phyloP scores from a whole-genome alignment of 495 filamentous ascomycete genomes.

The Penicillium robsamsonii region DNA sequence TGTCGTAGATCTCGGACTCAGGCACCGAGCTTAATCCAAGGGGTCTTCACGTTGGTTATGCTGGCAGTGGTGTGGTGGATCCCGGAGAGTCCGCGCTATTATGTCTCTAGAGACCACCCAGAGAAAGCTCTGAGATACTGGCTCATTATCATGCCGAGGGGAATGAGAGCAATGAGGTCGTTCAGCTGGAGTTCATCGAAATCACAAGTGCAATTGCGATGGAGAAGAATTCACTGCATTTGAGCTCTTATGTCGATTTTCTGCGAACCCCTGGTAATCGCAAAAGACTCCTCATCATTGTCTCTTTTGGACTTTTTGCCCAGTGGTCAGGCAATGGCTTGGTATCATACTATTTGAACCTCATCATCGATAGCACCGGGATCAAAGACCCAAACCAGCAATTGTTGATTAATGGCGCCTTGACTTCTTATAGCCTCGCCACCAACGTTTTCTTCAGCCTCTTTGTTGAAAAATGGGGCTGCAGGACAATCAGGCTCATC shows the following conservation, averaged over 20 bases:
- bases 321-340: constrained; percentile 71
- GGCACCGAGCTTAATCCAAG: constrained; percentile 18
- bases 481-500: constrained; percentile 47
- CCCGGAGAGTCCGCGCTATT: constrained; percentile 17
- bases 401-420: constrained; percentile 36
- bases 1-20: constrained; percentile 24
- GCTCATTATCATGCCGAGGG: constrained; percentile 37
- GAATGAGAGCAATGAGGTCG: constrained; percentile 24
- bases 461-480: constrained; percentile 60
- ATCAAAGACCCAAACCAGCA: constrained; percentile 48
- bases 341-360: constrained; percentile 50
- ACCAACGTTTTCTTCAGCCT: constrained; percentile 52
- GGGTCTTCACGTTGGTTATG: constrained; percentile 15
- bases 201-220: constrained; percentile 33
- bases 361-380: constrained; percentile 57
- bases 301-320: constrained; percentile 55
- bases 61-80: constrained; percentile 18
- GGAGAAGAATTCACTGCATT: constrained; percentile 37
- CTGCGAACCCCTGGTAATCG: constrained; percentile 68
- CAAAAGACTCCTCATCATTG: constrained; percentile 56
- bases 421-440: constrained; percentile 15
- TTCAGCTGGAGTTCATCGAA: constrained; percentile 36
- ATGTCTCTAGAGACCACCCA: constrained; percentile 36
- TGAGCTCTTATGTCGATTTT: constrained; percentile 50
- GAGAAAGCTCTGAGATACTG: constrained; percentile 40